phyloP scores from a whole-genome alignment of 345 rosid species.

The Anastatica hierochuntica region DNA sequence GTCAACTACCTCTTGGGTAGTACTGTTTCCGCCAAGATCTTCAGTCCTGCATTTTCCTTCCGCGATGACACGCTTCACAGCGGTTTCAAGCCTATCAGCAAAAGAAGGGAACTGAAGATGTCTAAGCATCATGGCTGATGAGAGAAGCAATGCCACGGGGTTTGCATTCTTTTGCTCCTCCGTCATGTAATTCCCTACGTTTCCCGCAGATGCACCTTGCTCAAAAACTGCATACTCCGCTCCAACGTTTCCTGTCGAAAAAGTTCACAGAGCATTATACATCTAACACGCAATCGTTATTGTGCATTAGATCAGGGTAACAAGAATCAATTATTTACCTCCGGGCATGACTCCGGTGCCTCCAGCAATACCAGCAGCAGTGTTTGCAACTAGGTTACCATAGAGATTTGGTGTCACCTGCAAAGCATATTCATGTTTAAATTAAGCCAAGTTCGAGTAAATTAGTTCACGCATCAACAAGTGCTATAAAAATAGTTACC shows the following conservation, averaged over 20 bases:
- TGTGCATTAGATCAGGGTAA: too few relatives aligned
- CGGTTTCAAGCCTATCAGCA: conserved; percentile 84
- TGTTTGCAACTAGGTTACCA: conserved; percentile 82
- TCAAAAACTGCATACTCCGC: conserved; percentile 83
- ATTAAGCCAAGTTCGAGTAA: background rate
- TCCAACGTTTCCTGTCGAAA: conserved; percentile 63
- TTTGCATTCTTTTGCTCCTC: conserved; percentile 66
- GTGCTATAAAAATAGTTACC: conserved; percentile 31
- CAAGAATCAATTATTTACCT: conserved; percentile 58
- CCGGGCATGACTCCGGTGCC: conserved; percentile 99
- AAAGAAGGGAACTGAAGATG: conserved; percentile 86
- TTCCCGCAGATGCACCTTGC: conserved; percentile 96
- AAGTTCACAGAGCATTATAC: background rate
- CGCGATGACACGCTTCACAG: conserved; percentile 54
- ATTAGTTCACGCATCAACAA: background rate
- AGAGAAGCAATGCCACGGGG: conserved; percentile 82
- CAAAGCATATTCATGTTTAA: background rate
- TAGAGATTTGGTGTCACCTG: conserved; percentile 93
- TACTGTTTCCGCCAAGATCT: conserved; percentile 30
- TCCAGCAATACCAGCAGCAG: conserved; percentile 96
- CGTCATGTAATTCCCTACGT: conserved; percentile 60
- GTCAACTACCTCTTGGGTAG: conserved; percentile 25
- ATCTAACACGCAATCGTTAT: background rate
- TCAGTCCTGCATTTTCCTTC: conserved; percentile 45
- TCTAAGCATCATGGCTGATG: conserved; percentile 97